Evolutionary conservation across 75 land plant species (phyloP), one percentile per base, ranked within the genome.

Genomic region (Chamaecyparis obtusa): DNA sequence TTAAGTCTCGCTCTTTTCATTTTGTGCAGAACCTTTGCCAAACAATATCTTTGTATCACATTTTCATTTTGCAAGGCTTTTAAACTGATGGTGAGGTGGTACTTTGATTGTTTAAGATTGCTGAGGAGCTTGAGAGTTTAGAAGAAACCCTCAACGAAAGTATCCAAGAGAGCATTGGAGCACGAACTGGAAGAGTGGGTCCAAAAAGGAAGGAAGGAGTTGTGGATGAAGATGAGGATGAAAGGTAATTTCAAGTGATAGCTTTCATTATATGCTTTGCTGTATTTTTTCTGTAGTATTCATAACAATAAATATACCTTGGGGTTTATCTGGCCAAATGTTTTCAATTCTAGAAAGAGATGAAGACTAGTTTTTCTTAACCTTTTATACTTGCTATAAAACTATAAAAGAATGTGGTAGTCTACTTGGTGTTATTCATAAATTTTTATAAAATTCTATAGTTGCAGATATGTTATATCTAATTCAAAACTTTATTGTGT

Each of bases 81-180:
- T 46, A 9, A 81, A 46, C 30, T 46, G 46, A 74, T 44, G 9
- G 4, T 41, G 17, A 41, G 82, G 8, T 87, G 85, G 85, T 87
- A 19, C 13, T 7, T 5, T 78, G 51, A 87, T 16, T 72, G 57
- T 87, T 86, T 74, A 94, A 98, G 99, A 91, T 98, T 46, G 74
- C 94, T 90, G 99, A 98, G 89, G 99, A 98, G 83, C 92, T 98
- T 85, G 99, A 98, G 51, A 98, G 90, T 90, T 87, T 98, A 87
- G 99, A 98, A 87, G 99, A 98, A 89, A 98, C 99, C 43, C 84
- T 98, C 24, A 98, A 98, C 87, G 97, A 98, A 67, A 98, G 99
- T 89, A 98, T 98, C 33, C 92, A 90, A 82, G 99, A 98, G 91
- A 95, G 97, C 86, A 17, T 94, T 39, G 96, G 97, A 86, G 99